Evolutionary conservation across 768 basidiomycete genomes (phyloP), one percentile per base, ranked within the genome.

Genomic region (Suillus spraguei): DNA sequence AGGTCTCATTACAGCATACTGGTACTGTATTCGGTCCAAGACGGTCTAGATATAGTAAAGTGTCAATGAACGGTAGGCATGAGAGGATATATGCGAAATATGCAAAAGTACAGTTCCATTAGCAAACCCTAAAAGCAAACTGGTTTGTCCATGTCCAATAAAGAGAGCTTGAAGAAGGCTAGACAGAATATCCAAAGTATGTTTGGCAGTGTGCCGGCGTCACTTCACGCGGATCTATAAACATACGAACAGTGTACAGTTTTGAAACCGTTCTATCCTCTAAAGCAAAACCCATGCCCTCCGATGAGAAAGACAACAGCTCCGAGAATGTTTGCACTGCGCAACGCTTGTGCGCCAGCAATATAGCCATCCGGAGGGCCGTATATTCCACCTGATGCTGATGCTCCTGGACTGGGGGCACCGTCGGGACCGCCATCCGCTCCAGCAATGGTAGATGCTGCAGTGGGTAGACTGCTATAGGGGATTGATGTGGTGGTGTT

Each of bases 341-440:
- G 78, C 44, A 87, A 77, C 1, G 79, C 74, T 3, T 77, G 68
- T 8, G 85, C 90, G 14, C 80, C 83, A 35, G 87, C 83, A 65
- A 86, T 87, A 75, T 87, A 91, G 60, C 79, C 73, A 69, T 92
- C 90, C 54, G 81, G 80, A 54, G 90, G 90, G n/a, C 90, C 90
- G 64, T 81, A 88, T 41, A 82, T 74, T 33, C 85, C 87, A 62
- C 69, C 71, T 2, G 68, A 20, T 49, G 75, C 81, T 22, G 77
- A 66, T 55, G 78, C 74, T 24, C 89, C 90, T 32, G 90, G 90
- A 52, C 77, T 74, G 11, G 90, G 90, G 3, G 90, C 90, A 32
- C 85, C 85, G 7, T 74, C 71, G 16, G 83, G 78, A 38, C 80
- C 87, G 13, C 88, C 74, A 47, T 72, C 59, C 39, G 36, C 89